phyloP scores from a whole-genome alignment of 176 grass and related monocot genomes.

The Echinochloa phyllopogon region DNA sequence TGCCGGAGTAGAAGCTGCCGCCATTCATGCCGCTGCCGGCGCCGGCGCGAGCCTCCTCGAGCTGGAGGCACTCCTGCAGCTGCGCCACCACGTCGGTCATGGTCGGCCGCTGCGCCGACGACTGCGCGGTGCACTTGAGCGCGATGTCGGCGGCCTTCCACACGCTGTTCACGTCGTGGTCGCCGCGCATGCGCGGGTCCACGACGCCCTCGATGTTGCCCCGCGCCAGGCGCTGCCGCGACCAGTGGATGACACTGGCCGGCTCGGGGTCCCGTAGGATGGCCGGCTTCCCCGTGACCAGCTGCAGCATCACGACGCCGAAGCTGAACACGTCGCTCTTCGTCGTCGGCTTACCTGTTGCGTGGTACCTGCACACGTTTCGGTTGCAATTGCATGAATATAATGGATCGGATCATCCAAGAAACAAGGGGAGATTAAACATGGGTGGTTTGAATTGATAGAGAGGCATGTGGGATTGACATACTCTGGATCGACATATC shows the following conservation, averaged over 20 bases:
- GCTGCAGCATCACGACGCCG: slow-evolving; percentile 49
- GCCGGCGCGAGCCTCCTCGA: slow-evolving; percentile 24
- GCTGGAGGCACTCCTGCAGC: slow-evolving; percentile 53
- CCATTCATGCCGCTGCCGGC: background rate
- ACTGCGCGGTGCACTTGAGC: slow-evolving; percentile 47
- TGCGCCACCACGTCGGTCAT: slow-evolving; percentile 64
- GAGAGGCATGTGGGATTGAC: background rate
- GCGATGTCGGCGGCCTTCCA: slow-evolving; percentile 66
- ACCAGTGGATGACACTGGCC: slow-evolving; percentile 39
- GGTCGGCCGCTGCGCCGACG: slow-evolving; percentile 25
- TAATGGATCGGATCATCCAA: too few relatives aligned
- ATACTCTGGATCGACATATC: slow-evolving; percentile 75
- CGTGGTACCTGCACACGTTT: slow-evolving; percentile 33
- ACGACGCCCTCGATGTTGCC: slow-evolving; percentile 56
- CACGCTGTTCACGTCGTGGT: slow-evolving; percentile 45
- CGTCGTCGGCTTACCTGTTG: slow-evolving; percentile 3
- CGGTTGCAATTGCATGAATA: background rate
- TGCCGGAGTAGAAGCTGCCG: too few relatives aligned
- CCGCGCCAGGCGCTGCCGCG: background rate
- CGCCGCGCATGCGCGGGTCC: slow-evolving; percentile 33
- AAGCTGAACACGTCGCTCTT: slow-evolving; percentile 77
- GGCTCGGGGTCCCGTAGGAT: slow-evolving; percentile 30
- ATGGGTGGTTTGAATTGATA: background rate
- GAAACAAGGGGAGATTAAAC: too few relatives aligned
- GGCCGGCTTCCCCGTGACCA: slow-evolving; percentile 39